Evolutionary conservation across 1,284 basidiomycete species (phyloP).

Genomic region (Chalciporus piperatoides): DNA sequence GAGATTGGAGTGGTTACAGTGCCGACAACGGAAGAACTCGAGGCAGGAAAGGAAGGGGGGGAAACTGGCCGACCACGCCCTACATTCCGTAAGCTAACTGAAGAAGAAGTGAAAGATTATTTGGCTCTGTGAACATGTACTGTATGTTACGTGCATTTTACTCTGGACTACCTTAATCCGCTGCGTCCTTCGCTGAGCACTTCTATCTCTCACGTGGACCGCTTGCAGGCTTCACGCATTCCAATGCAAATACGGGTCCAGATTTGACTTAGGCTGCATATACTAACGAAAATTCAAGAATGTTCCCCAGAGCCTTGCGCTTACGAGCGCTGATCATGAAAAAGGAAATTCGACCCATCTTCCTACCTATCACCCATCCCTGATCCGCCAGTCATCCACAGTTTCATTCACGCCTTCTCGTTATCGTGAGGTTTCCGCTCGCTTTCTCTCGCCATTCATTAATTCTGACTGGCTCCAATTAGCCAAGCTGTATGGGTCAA

Average conservation of each 20-base stretch:
- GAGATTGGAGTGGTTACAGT: constrained; percentile 96
- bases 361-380: constrained; percentile 26
- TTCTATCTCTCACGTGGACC: constrained; percentile 11
- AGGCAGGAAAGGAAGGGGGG: constrained; percentile 67
- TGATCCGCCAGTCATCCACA: constrained; percentile 27
- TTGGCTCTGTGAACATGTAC: constrained; percentile 62
- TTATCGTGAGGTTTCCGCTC: constrained; percentile 31
- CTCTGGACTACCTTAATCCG: constrained; percentile 14
- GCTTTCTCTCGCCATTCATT: constrained; percentile 25
- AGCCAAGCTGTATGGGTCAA: constrained; percentile 13
- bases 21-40: constrained; percentile 73
- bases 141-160: constrained; percentile 33
- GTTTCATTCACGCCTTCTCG: constrained; percentile 30
- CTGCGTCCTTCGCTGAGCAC: constrained; percentile 17
- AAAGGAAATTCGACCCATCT: constrained; percentile 22
- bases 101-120: constrained; percentile 95
- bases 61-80: constrained; percentile 75
- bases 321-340: constrained; percentile 29
- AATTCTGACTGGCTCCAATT: constrained; percentile 20
- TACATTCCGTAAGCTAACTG: constrained; percentile 89
- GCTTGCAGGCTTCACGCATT: constrained; percentile 9
- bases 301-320: constrained; percentile 9
- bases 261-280: constrained; percentile 4
- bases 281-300: constrained; percentile 7
- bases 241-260: constrained; percentile 5